A percentile compares a stretch with the other conserved stretches of the same genome.
Conservation (phyloP, 164 flowering plant genomes). For the Annona cherimola region DNA sequence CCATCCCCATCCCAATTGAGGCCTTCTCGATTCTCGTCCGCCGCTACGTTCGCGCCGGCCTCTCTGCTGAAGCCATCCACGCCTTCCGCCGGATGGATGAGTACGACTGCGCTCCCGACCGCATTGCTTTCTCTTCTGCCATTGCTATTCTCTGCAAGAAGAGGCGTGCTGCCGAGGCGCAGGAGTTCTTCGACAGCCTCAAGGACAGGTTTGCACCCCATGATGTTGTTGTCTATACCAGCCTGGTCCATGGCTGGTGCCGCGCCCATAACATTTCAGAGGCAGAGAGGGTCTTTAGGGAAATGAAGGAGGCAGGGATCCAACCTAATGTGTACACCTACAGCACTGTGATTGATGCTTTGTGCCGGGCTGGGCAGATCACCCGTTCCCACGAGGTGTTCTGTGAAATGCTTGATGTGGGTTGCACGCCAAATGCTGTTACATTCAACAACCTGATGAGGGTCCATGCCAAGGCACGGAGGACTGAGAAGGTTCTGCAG, state of each 20-base stretch:
- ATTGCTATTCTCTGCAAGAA: slow-evolving; percentile 60
- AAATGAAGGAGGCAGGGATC: slow-evolving; percentile 71
- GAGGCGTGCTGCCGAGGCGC: slow-evolving; percentile 75
- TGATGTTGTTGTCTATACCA: slow-evolving; percentile 79
- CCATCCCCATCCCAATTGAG: slow-evolving; percentile 38
- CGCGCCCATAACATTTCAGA: slow-evolving; percentile 60
- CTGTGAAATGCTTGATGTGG: slow-evolving; percentile 75
- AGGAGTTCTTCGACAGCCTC: slow-evolving; percentile 64
- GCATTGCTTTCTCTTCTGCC: slow-evolving; percentile 49
- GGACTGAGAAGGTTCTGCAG: slow-evolving; percentile 79
- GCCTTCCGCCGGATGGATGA: slow-evolving; percentile 88
- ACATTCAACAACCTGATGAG: slow-evolving; percentile 87
- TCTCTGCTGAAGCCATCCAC: slow-evolving; percentile 80
- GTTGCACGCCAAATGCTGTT: slow-evolving; percentile 59
- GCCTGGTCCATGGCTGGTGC: slow-evolving; percentile 87
- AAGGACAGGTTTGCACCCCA: slow-evolving; percentile 56
- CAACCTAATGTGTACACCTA: slow-evolving; percentile 85
- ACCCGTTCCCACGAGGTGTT: slow-evolving; percentile 84
- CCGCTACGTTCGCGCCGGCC: slow-evolving; percentile 75
- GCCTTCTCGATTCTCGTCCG: slow-evolving; percentile 60
- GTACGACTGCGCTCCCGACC: slow-evolving; percentile 63
- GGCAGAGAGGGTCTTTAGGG: slow-evolving; percentile 77
- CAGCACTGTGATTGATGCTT: slow-evolving; percentile 67
- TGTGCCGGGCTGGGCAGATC: slow-evolving; percentile 81
- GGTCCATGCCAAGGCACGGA: slow-evolving; percentile 74